Base-by-base conservation (phyloP, 1,284 basidiomycete genomes). In the Leucocoprinus gongylophorus region DNA sequence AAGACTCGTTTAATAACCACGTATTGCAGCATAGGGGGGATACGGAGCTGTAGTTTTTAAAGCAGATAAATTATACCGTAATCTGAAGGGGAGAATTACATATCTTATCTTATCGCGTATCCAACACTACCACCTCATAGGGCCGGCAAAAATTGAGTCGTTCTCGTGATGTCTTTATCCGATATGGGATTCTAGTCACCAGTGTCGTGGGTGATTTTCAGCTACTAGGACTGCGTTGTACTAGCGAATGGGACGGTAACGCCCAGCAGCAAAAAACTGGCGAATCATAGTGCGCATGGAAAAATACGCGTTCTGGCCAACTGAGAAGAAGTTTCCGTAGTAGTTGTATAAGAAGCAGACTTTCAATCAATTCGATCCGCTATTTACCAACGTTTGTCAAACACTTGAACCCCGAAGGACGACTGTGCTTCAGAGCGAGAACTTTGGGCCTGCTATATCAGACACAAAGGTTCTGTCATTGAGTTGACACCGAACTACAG, bases 101-200 rank as follows among this genome's bases (percentile, higher is more conserved):
- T n/a, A n/a, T n/a, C n/a, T n/a, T n/a, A n/a, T n/a, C n/a, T n/a
- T n/a, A n/a, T n/a, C n/a, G n/a, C n/a, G n/a, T n/a, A n/a, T n/a
- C n/a, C n/a, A n/a, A n/a, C n/a, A n/a, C n/a, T n/a, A n/a, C n/a
- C n/a, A n/a, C n/a, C n/a, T n/a, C n/a, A n/a, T n/a, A n/a, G n/a
- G n/a, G n/a, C n/a, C n/a, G n/a, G n/a, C n/a, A n/a, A n/a, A n/a
- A n/a, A n/a, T n/a, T n/a, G n/a, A n/a, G n/a, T n/a, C n/a, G 15
- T 2, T 52, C 23, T 47, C 50, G 50, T 52, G 47, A 47, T 28
- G 7, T 32, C 12, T 10, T 33, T 37, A n/a, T 33, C n/a, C 46
- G 43, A 40, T 46, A 35, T 18, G 44, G 18, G 18, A 18, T 35
- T 42, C 35, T 35, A 52, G 28, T 38, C 26, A 37, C 46, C 37